Conservation (phyloP, 306 rosid genomes). For the Elaeagnus macrophylla region DNA sequence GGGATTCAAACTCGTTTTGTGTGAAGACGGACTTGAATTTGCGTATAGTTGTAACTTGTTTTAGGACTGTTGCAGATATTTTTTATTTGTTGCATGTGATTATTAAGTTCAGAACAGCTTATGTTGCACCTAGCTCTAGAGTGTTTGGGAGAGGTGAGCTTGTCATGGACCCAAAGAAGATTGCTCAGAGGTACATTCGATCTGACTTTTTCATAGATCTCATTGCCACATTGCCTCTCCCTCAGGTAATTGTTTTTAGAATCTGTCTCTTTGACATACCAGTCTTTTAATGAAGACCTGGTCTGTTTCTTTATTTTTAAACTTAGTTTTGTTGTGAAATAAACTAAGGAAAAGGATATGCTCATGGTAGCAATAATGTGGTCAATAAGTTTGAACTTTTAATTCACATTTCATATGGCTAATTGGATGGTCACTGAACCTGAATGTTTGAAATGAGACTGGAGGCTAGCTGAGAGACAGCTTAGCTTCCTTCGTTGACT, state of each 20-base stretch:
- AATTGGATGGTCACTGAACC: no score
- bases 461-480: no score
- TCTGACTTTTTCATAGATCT: constrained; percentile 94
- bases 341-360: background rate
- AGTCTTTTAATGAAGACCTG: constrained; percentile 10
- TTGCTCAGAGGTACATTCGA: constrained; percentile 70
- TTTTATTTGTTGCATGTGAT: constrained; percentile 78
- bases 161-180: constrained; percentile 89
- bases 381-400: no score
- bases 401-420: no score
- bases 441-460: no score
- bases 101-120: constrained; percentile 89
- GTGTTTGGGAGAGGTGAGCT: constrained; percentile 98
- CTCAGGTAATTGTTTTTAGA: constrained; percentile 53
- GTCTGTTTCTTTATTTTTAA: constrained; percentile 11
- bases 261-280: background rate
- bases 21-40: constrained; percentile 61
- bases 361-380: no score
- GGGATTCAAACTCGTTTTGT: constrained; percentile 35
- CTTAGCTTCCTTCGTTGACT: no score
- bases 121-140: constrained; percentile 84
- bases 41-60: constrained; percentile 68
- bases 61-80: constrained; percentile 75
- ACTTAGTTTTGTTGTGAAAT: background rate
- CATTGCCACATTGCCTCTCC: constrained; percentile 86